phyloP scores from a whole-genome alignment of 768 basidiomycete species.

The Termitomyces sp. region DNA sequence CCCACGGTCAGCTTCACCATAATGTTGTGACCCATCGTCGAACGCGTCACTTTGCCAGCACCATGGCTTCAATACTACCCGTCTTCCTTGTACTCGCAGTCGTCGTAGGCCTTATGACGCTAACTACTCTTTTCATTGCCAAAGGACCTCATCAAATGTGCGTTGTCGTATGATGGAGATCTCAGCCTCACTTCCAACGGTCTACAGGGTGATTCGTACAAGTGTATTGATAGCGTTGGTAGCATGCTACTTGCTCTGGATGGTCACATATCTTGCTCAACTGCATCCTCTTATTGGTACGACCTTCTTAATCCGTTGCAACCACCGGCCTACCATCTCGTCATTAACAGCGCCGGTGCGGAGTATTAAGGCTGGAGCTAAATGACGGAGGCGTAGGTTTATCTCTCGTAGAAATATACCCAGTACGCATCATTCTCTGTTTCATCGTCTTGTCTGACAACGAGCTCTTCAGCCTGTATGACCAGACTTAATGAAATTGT shows the following conservation, averaged over 20 bases:
- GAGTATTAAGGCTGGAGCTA: constrained; percentile 7
- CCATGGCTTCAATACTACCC: constrained; percentile 69
- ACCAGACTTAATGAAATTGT: constrained; percentile 17
- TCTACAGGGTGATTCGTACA: constrained; percentile 76
- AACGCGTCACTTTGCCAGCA: constrained; percentile 4
- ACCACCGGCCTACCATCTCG: not conserved
- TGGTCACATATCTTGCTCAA: constrained; percentile 94
- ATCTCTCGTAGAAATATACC: constrained; percentile 25
- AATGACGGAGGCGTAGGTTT: not conserved
- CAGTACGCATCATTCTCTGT: constrained; percentile 16
- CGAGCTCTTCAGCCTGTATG: constrained; percentile 22
- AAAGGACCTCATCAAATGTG: constrained; percentile 92
- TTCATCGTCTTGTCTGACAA: not conserved
- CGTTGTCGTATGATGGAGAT: constrained; percentile 22
- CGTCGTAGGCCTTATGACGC: constrained; percentile 58
- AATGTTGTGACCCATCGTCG: not conserved
- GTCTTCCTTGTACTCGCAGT: constrained; percentile 64
- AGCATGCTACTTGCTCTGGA: constrained; percentile 95
- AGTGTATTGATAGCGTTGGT: constrained; percentile 71
- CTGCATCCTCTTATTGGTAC: constrained; percentile 84
- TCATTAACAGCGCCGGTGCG: constrained; percentile 11
- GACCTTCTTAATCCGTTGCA: not conserved
- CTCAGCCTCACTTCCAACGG: not conserved
- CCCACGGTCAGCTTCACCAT: constrained; percentile 1
- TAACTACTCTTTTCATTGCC: constrained; percentile 64